Evolutionary conservation across 495 filamentous ascomycete species (phyloP).

Genomic region (Talaromyces adpressus): DNA sequence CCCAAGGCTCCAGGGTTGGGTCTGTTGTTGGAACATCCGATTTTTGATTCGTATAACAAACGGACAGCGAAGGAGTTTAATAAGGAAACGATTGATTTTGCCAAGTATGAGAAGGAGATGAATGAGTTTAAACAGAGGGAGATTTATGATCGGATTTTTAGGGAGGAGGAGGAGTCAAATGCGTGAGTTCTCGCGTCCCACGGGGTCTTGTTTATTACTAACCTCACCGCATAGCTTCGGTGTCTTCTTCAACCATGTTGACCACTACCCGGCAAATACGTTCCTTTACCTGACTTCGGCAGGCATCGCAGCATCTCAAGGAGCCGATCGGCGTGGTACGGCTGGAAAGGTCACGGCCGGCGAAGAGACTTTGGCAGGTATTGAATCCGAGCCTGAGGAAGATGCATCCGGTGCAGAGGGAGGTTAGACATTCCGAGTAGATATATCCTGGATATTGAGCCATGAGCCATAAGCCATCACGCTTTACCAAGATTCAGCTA

Average conservation of each 20-base stretch:
- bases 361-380: constrained; percentile 6
- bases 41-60: constrained; percentile 80
- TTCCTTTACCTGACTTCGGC: constrained; percentile 72
- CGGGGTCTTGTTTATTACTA: neutral
- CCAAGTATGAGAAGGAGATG: constrained; percentile 68
- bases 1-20: constrained; percentile 90
- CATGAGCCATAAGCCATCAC: neutral
- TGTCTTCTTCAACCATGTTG: constrained; percentile 76
- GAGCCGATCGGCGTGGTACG: neutral
- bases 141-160: constrained; percentile 88
- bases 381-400: constrained; percentile 9
- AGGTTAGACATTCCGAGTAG: neutral
- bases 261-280: constrained; percentile 62
- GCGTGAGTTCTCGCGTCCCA: constrained; percentile 40
- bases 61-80: constrained; percentile 44
- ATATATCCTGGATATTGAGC: neutral
- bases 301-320: constrained; percentile 48
- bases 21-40: constrained; percentile 78
- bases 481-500: neutral
- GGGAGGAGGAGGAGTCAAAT: constrained; percentile 73
- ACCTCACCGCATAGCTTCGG: constrained; percentile 50
- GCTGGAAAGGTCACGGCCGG: constrained; percentile 21
- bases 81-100: constrained; percentile 68
- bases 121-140: constrained; percentile 84
- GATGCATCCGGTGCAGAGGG: constrained; percentile 3